Evolutionary conservation across 495 filamentous ascomycete species (phyloP), one percentile per base, ranked within the genome.

Genomic region (Penicillium malachiteum): DNA sequence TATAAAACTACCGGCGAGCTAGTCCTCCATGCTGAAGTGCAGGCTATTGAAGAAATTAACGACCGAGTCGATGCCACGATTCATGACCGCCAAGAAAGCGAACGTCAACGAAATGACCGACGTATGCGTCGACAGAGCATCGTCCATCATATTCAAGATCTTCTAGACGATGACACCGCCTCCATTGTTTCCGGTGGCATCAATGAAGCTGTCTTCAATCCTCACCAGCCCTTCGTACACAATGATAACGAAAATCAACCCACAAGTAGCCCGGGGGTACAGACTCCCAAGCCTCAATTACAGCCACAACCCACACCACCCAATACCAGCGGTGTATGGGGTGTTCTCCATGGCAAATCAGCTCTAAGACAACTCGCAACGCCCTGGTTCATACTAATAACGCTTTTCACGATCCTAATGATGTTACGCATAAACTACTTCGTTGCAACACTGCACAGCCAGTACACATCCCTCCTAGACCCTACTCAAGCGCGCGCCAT

Each of bases 381-480:
- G 3, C 87, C 87, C 2, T 98, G 92, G 92, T 98, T 96, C 62
- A 71, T 89, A 21, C 77, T 97, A 30, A 91, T 97, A 57, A 86
- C 89, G 7, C 62, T 90, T 3, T 97, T 97, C 71, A 96, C 94
- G 0, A 80, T 94, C 18, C 70, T 96, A 16, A 91, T 94, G 70
- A 96, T 96, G 92, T 90, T 88, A 0, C 84, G 93, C 14, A 96
- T 97, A 69, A 97, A 97, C 74, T 98, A 91, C 79, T 98, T 98
- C 63, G 90, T 98, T 32, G 92, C 94, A 1, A 94, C 94, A 3
- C 84, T 98, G 56, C 84, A 87, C 16, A 78, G 85, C 7, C 94
- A 98, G 68, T 97, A 97, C 72, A 81, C 84, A 38, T 85, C 84
- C 63, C 79, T 98, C 9, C 81, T 98, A 4, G 21, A 26, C n/a